phyloP scores from a whole-genome alignment of 345 rosid genomes.

The Dipteronia dyeriana region DNA sequence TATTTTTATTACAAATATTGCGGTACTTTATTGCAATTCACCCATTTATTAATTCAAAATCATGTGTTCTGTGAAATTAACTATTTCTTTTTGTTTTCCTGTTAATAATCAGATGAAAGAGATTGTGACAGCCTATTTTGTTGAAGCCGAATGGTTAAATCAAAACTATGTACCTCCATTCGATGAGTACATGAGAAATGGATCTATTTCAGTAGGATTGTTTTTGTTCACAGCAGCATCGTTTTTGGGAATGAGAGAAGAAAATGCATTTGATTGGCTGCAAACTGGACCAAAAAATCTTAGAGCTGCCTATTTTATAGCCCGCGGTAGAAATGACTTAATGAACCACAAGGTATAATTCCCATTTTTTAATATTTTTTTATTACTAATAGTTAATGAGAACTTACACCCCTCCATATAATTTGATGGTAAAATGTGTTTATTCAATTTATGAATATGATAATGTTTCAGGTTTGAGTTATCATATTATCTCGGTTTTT shows the following conservation, averaged over 20 bases:
- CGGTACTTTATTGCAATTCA: too few species aligned
- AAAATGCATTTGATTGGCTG: slow-evolving; percentile 15
- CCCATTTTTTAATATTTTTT: too few species aligned
- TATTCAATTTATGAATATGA: too few species aligned
- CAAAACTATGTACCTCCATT: not conserved
- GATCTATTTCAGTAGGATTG: not conserved
- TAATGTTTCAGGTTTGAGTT: too few species aligned
- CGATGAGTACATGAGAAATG: slow-evolving; percentile 7
- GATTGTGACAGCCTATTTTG: not conserved
- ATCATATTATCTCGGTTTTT: too few species aligned
- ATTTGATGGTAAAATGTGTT: too few species aligned
- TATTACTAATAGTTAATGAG: too few species aligned
- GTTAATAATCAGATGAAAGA: not conserved
- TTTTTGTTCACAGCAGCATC: not conserved
- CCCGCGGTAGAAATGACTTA: slow-evolving; percentile 7
- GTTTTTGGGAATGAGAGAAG: slow-evolving; percentile 8
- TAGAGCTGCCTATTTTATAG: not conserved
- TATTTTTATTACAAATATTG: too few species aligned
- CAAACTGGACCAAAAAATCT: slow-evolving; percentile 3
- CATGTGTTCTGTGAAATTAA: too few species aligned
- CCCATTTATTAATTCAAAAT: too few species aligned
- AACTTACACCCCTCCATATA: too few species aligned
- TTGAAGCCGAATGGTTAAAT: slow-evolving; percentile 1
- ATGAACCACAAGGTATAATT: slow-evolving; percentile 8
- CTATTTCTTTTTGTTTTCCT: not conserved